Evolutionary conservation across 2,329 filamentous ascomycete genomes (phyloP), one percentile per base, ranked within the genome.

Genomic region (Paecilomyces niveus): DNA sequence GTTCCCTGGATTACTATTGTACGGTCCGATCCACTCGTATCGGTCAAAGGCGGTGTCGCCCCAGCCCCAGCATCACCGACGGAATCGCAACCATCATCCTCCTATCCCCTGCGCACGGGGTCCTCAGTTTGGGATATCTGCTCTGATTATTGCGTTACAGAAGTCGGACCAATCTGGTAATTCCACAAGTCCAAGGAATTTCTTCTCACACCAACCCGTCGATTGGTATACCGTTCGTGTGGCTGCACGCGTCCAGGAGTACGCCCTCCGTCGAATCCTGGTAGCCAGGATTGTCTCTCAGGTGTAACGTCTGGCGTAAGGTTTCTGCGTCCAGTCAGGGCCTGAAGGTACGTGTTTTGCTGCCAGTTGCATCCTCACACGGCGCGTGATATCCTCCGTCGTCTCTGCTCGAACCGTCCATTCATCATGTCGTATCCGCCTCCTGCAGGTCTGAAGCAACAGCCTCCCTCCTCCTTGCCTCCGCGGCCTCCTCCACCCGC

Each of bases 361-460:
- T 68, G 67, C 65, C 68, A 66, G 65, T 65, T 63, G 55, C 61
- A 57, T 56, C 51, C 54, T 54, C 63, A 69, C 56, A 64, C 66
- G 68, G 66, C 65, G 66, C 66, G 64, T 67, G 64, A 64, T 59
- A 61, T 55, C 61, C 67, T 66, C 62, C 60, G 67, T 62, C 66
- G 60, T 67, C 59, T 67, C 61, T 68, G 63, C 64, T 70, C 70
- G 75, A 70, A 68, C 71, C 60, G 68, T 65, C 73, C 74, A 68
- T 79, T 80, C 79, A 81, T 80, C 79, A 93, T 93, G 90, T 88
- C 89, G 78, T 90, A 90, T 83, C 88, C 89, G 77, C 88, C 87
- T 72, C 88, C 89, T 88, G 88, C 90, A 90, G 89, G 89, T 83
- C 78, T 84, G 62, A 76, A 72, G 63, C 63, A 71, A 67, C 66